A percentile compares a stretch with the other conserved stretches of the same genome.
phyloP scores from a whole-genome alignment of 495 filamentous ascomycete species.

The Aspergillus incahuasiensis region DNA sequence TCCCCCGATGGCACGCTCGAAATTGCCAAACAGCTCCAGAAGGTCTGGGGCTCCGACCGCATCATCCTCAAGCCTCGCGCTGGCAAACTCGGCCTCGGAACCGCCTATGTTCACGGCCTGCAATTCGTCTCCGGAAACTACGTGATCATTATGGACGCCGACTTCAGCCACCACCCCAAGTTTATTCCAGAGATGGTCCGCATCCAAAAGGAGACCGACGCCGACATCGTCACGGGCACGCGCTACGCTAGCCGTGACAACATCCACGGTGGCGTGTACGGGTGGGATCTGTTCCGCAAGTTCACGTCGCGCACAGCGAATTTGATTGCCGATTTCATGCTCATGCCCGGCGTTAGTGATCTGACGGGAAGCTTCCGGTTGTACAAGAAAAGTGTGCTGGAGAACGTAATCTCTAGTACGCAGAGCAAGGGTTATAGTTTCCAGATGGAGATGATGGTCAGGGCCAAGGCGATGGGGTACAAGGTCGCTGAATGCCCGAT shows the following conservation, averaged over 20 bases:
- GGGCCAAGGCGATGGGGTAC: conserved; percentile 89
- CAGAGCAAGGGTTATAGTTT: conserved; percentile 96
- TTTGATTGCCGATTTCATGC: conserved; percentile 88
- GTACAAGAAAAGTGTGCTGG: conserved; percentile 85
- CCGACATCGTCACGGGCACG: conserved; percentile 96
- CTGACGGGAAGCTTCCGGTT: conserved; percentile 90
- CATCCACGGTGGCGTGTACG: conserved; percentile 81
- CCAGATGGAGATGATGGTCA: conserved; percentile 97
- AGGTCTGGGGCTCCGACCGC: conserved; percentile 66
- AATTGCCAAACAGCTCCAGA: conserved; percentile 82
- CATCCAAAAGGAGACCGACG: conserved; percentile 63
- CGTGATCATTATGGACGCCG: conserved; percentile 99
- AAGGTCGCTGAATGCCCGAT: conserved; percentile 92
- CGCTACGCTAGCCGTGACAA: conserved; percentile 67
- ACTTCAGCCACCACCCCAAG: conserved; percentile 97
- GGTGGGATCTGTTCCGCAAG: conserved; percentile 97
- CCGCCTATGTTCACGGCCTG: conserved; percentile 93
- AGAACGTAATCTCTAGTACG: conserved; percentile 80
- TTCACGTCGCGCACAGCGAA: conserved; percentile 86
- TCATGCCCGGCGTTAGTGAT: conserved; percentile 93
- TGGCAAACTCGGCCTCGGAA: conserved; percentile 94
- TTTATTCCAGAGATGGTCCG: conserved; percentile 88
- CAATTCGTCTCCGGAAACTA: conserved; percentile 84
- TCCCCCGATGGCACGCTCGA: conserved; percentile 93
- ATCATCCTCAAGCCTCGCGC: conserved; percentile 80